Evolutionary conservation across 2,329 filamentous ascomycete species (phyloP), one percentile per base, ranked within the genome.

Genomic region (Trematosphaeria pertusa): DNA sequence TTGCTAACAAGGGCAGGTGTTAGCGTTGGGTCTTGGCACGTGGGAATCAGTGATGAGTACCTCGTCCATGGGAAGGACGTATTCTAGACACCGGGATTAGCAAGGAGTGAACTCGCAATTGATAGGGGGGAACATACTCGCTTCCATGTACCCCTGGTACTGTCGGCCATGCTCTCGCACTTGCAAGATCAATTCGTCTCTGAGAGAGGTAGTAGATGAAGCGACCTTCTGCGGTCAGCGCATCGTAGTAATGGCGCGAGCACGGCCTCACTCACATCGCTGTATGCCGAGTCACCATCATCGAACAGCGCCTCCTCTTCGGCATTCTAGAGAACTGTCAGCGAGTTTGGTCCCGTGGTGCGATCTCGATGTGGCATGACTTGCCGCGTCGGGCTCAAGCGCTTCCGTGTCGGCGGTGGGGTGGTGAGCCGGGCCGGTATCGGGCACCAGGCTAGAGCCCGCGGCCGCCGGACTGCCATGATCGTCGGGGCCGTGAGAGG

Each of bases 21-120:
- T 10, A 43, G 26, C 32, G 6, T 28, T 11, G 19, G 11, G 3
- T 18, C 2, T 18, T 21, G 11, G 35, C n/a, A n/a, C 21, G 14
- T 11, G n/a, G 2, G 11, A 10, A 28, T 12, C 12, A 8, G 24
- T 28, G 24, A 22, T 7, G 22, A 33, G 20, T 54, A 58, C 51
- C 42, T 58, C 54, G 37, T 58, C 54, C 48, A 54, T 58, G 14
- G 54, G 54, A 20, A 58, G 48, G 7, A 54, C 43, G 26, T 58
- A 58, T 43, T 55, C 52, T 55, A 30, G 38, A 3, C 32, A 31
- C 14, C 14, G 4, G 14, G 19, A 28, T 54, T 21, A 54, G 46
- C 32, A 20, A 17, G 24, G 8, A 6, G 12, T 15, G 12, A 19
- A 18, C 14, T 24, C 24, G 14, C n/a, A n/a, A 3, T 18, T 5